Evolutionary conservation across 1,284 basidiomycete species (phyloP), one percentile per base, ranked within the genome.

Genomic region (Malassezia restricta): DNA sequence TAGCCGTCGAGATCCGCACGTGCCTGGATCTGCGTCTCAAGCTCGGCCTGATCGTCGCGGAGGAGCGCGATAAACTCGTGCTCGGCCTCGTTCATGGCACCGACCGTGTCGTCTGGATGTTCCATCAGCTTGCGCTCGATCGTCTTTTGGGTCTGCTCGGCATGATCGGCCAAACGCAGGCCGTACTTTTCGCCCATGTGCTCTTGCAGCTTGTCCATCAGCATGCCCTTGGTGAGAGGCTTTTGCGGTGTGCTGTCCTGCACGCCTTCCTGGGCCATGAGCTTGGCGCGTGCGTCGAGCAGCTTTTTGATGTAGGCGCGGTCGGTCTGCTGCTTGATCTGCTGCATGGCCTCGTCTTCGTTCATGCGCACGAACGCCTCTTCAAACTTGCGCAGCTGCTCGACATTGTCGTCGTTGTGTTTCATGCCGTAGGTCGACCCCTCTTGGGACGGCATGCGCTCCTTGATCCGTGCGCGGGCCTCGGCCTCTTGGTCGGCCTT

Each of bases 141-240:
- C 1, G 56, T 54, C 17, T 24, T 6, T 41, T 61, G 63, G 9
- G 69, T 68, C 24, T 65, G 49, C 54, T 62, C 61, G 28, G 51
- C 54, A 40, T 47, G 44, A 49, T 51, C 31, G 1, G 51, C 41
- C 5, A 49, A 35, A 35, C 30, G 32, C 24, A 33, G 14, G 33
- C 47, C 40, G 47, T 47, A 54, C 30, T 55, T 32, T 30, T 49
- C 40, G 31, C 48, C 48, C 5, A 55, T 27, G 39, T 50, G 40
- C 27, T 45, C 43, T 29, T 40, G 53, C 31, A 55, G 33, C 53
- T 55, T 17, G 35, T 50, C 43, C 42, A 50, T 47, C 17, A 55
- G 44, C 58, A 24, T 57, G 35, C 59, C 62, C 54, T 31, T 58
- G 57, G 9, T 60, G 29, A 40, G 53, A 45, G 32, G 62, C 50